Evolutionary conservation across 192 early-diverging fungal genomes (phyloP), one percentile per base, ranked within the genome.

Genomic region (Coemansia sp.): DNA sequence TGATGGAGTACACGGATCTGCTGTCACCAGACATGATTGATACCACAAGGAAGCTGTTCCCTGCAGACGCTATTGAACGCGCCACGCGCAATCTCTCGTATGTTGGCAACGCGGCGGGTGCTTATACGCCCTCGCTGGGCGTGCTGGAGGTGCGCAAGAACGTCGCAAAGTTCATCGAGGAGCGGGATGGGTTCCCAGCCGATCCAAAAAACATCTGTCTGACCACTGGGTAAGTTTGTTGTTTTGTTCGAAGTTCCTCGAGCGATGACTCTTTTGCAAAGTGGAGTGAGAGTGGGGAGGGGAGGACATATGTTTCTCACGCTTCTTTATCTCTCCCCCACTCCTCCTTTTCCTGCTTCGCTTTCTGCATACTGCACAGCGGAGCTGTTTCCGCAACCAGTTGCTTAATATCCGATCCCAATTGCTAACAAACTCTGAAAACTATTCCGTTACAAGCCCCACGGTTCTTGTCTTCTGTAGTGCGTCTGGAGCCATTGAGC

Each of bases 111-210:
- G 90, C 89, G 26, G 75, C 88, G 2, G 97, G 97, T 31, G 94
- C 95, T 12, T 99, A 99, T 77, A 92, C 89, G 23, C 95, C 97
- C 68, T 98, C 95, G 23, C 91, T 96, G 76, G 97, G 96, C 39
- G 91, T 97, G 31, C 84, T 84, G 7, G 77, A 87, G 43, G 86
- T 99, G 35, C 86, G 97, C 37, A 74, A 94, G 77, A 84, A 92
- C 68, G 91, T 99, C 6, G 94, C 97, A 13, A 84, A 90, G 59
- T 97, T 97, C 67, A 95, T 99, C 58, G 87, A 90, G 65, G 84
- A 92, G 59, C 91, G 97, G 46, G 97, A 99, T 84, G 97, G 97
- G 18, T 93, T 87, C 67, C 85, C 95, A 20, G 80, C 94, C 8
- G 79, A 92, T 66, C 89, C 95, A 15, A 83, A 91, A 56, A 66